phyloP scores from a whole-genome alignment of 1,284 basidiomycete genomes.

The Neolentinus lepideus region DNA sequence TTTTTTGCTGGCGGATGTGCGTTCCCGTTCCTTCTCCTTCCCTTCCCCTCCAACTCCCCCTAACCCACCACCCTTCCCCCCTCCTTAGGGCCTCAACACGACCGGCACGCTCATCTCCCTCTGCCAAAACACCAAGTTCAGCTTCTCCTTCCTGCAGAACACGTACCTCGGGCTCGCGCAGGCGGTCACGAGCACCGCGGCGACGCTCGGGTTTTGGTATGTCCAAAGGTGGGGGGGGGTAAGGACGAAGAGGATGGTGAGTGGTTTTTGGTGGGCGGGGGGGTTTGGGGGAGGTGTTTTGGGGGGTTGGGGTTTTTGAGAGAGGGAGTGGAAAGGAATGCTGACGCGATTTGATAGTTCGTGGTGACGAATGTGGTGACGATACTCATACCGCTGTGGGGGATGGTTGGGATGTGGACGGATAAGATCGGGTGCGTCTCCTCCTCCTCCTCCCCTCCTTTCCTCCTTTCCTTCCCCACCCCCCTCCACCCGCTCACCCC shows the following conservation, averaged over 20 bases:
- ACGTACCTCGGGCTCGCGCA: slow-evolving; percentile 74
- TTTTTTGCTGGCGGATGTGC: slow-evolving; percentile 72
- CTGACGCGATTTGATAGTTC: slow-evolving; percentile 52
- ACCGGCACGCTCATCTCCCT: slow-evolving; percentile 71
- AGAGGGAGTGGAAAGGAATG: too few relatives aligned
- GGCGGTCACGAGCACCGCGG: slow-evolving; percentile 60
- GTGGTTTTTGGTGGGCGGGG: slow-evolving; percentile 48
- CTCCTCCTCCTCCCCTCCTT: background rate
- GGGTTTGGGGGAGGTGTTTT: slow-evolving; percentile 68
- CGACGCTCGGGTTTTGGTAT: slow-evolving; percentile 75
- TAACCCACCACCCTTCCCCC: background rate
- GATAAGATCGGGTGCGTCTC: slow-evolving; percentile 51
- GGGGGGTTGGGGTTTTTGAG: too few relatives aligned
- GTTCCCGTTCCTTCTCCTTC: slow-evolving; percentile 13
- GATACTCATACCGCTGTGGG: slow-evolving; percentile 78
- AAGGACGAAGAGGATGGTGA: slow-evolving; percentile 69
- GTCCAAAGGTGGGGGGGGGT: slow-evolving; percentile 75
- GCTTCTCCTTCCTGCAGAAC: slow-evolving; percentile 66
- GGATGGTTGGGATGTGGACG: slow-evolving; percentile 83
- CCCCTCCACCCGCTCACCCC: background rate
- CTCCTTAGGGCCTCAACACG: slow-evolving; percentile 62
- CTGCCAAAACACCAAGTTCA: slow-evolving; percentile 72
- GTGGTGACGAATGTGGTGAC: slow-evolving; percentile 72
- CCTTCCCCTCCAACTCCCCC: background rate
- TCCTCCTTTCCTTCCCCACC: slow-evolving; percentile 4